A percentile compares a stretch with the other conserved stretches of the same genome.
These are phyloP conservation scores for Talaromyces nanjingensis DNA, from an alignment of 495 filamentous ascomycete species.

Conservation along the genomic window DNA sequence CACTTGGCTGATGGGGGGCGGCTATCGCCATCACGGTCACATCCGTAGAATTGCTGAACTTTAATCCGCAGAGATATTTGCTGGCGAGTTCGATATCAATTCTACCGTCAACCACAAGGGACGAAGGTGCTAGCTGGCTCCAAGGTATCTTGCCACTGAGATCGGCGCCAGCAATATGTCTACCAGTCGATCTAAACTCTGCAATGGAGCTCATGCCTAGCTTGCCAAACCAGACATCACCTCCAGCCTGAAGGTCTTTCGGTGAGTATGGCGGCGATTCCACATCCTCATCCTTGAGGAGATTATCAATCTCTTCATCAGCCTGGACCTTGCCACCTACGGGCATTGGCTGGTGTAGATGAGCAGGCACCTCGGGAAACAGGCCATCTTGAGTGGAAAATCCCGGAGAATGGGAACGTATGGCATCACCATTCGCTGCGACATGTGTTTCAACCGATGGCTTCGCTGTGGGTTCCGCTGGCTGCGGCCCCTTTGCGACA, in stretches of 20 bases:
- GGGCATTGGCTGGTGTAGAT: conserved; percentile 36
- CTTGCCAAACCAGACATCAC: conserved; percentile 69
- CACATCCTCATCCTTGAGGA: conserved; percentile 74
- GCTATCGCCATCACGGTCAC: conserved; percentile 62
- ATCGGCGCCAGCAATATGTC: conserved; percentile 76
- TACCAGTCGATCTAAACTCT: conserved; percentile 67
- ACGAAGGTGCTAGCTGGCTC: conserved; percentile 63
- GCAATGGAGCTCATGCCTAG: conserved; percentile 71
- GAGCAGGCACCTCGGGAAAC: conserved; percentile 37
- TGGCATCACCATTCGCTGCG: conserved; percentile 7
- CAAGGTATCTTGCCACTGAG: conserved; percentile 50
- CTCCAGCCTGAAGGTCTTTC: conserved; percentile 59
- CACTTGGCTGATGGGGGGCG: conserved; percentile 42
- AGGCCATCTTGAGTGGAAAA: conserved; percentile 23
- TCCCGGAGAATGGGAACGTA: conserved; percentile 9
- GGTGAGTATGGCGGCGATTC: conserved; percentile 86
- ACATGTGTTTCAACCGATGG: not conserved
- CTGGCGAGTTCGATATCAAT: conserved; percentile 74
- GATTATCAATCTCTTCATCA: conserved; percentile 85
- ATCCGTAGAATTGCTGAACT: conserved; percentile 67
- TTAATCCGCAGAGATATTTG: conserved; percentile 78
- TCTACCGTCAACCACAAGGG: conserved; percentile 70
- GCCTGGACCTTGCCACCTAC: conserved; percentile 41
- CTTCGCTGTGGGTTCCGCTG: conserved; percentile 29
- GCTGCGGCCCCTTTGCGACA: conserved; percentile 23